Evolutionary conservation across 192 early-diverging fungal species (phyloP).

Genomic region (Radiomyces spectabilis): DNA sequence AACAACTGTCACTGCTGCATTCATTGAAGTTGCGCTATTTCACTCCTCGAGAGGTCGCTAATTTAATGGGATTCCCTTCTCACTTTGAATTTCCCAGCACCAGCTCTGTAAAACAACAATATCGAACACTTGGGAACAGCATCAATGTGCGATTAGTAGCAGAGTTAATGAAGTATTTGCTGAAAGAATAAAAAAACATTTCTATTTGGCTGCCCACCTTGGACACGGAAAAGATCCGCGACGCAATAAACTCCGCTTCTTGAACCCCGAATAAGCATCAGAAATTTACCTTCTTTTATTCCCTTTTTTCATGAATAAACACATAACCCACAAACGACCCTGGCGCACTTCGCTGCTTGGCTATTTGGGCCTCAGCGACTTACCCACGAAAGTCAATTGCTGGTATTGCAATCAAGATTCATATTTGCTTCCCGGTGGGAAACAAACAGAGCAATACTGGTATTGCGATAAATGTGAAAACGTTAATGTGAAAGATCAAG

Average conservation of each 20-base stretch:
- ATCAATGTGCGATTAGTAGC: constrained; percentile 80
- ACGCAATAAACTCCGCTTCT: too few species aligned
- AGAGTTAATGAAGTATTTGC: constrained; percentile 63
- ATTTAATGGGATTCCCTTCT: constrained; percentile 73
- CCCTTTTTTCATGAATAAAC: too few species aligned
- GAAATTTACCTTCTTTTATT: too few species aligned
- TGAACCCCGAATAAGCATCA: too few species aligned
- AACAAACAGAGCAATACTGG: not conserved
- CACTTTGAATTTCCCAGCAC: constrained; percentile 65
- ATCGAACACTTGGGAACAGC: constrained; percentile 86
- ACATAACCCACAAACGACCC: too few species aligned
- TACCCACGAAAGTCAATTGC: constrained; percentile 9
- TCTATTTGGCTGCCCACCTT: too few species aligned
- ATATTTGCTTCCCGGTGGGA: not conserved
- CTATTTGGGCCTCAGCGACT: not conserved
- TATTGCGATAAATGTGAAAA: constrained; percentile 5
- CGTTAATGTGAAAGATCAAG: constrained; percentile 6
- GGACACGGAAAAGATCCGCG: too few species aligned
- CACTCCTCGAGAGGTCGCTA: constrained; percentile 59
- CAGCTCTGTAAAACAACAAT: constrained; percentile 66
- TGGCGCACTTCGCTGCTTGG: not conserved
- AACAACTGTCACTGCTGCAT: constrained; percentile 27
- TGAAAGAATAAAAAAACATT: too few species aligned
- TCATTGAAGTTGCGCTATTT: constrained; percentile 43
- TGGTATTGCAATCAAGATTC: constrained; percentile 12